Evolutionary conservation across 176 grass and related monocot species (phyloP), one percentile per base, ranked within the genome.

Genomic region (Oryza coarctata): DNA sequence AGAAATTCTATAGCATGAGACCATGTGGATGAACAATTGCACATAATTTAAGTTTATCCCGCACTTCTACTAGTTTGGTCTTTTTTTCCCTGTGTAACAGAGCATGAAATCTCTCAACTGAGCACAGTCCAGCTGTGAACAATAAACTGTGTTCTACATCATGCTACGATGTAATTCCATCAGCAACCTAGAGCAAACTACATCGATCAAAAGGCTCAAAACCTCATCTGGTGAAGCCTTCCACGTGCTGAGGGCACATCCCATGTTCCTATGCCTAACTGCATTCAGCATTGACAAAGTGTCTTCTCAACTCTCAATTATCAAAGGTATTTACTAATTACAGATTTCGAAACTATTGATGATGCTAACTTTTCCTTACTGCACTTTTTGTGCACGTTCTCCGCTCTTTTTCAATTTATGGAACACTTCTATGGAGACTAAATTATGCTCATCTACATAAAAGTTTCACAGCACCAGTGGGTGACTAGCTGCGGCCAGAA

Each of bases 1-100:
- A 47, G 15, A 67, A 86, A 63, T 35, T 81, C 32, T 76, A 73
- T 64, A 33, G 22, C 13, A 33, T 34, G 44, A 73, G 12, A 30
- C 55, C 72, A 35, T 31, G 17, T 35, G 29, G 17, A 71, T 33
- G 14, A 3, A 72, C 14, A 49, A 8, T 28, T 36, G 12, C 35
- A 70, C 7, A 63, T 12, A 32, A n/a, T 44, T 69, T 62, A 43
- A 73, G 26, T 36, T 9, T 14, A 15, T 20, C 49, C 12, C 60
- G 65, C 43, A 70, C 15, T 70, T 76, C 22, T 33, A 33, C 28
- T 60, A 55, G 12, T 63, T 12, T 65, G 23, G 49, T 28, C 33
- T 18, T 10, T 58, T 0, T 7, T 52, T 52, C 14, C 49, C 49
- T 52, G 49, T 52, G 49, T 22, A 52, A 52, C 49, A 22, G 20